Conservation (phyloP, 345 rosid genomes). For the Eucalyptus coolabah region DNA sequence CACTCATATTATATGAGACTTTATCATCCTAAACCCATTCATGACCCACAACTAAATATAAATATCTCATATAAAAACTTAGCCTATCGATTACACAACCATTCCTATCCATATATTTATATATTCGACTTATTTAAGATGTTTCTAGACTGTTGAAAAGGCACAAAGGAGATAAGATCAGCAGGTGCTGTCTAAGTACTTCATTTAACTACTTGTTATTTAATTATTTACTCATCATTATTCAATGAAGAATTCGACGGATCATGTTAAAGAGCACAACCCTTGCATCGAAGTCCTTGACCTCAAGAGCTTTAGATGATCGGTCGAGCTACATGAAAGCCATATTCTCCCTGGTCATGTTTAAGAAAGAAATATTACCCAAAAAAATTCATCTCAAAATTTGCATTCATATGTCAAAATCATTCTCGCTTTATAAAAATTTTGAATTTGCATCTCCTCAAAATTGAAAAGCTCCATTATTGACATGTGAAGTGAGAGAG, state of each 20-base stretch:
- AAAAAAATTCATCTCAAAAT: background rate
- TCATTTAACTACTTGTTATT: rapidly evolving
- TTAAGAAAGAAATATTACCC: background rate
- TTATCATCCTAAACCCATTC: too few relatives aligned
- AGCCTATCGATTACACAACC: too few relatives aligned
- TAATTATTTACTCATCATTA: background rate
- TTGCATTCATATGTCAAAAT: background rate
- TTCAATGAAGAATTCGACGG: rapidly evolving
- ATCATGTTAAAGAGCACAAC: too few relatives aligned
- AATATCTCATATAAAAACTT: too few relatives aligned
- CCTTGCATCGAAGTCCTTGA: background rate
- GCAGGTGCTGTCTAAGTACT: rapidly evolving
- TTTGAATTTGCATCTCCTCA: background rate
- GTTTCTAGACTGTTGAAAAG: background rate
- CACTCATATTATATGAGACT: too few relatives aligned
- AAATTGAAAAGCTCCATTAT: background rate
- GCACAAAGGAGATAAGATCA: background rate
- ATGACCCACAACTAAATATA: too few relatives aligned
- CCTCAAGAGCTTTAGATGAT: background rate
- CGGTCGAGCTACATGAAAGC: background rate
- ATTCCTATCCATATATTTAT: background rate
- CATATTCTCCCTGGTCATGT: too few relatives aligned
- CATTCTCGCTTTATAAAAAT: background rate
- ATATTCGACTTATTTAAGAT: background rate
- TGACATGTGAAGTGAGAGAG: background rate